Evolutionary conservation across 768 basidiomycete genomes (phyloP).

Genomic region (Polyporus arcularius): DNA sequence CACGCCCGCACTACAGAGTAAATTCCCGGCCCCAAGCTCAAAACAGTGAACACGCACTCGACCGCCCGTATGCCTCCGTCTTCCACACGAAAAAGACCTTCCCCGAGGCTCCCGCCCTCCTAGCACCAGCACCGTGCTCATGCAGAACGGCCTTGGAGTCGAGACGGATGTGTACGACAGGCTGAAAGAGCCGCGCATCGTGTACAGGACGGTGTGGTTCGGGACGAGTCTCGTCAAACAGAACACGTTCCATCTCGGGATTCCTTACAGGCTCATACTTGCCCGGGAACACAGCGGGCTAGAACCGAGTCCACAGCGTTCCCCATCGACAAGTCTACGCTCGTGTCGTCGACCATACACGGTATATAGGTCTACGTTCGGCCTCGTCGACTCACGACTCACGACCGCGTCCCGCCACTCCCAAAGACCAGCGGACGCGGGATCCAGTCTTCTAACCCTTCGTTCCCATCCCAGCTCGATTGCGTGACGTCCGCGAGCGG

Average conservation of each 20-base stretch:
- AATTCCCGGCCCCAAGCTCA: constrained; percentile 57
- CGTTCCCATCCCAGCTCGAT: constrained; percentile 58
- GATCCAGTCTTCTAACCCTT: constrained; percentile 59
- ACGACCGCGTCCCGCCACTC: too few species aligned
- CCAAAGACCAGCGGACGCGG: constrained; percentile 47
- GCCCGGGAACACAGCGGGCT: constrained; percentile 42
- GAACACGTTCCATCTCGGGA: constrained; percentile 44
- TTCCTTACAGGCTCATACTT: too few species aligned
- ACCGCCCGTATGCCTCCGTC: constrained; percentile 63
- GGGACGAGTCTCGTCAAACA: constrained; percentile 47
- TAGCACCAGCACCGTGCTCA: constrained; percentile 60
- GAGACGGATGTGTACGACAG: constrained; percentile 66
- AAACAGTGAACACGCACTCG: constrained; percentile 49
- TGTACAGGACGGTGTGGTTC: constrained; percentile 58
- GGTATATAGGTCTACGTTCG: too few species aligned
- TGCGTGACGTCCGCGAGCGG: constrained; percentile 48
- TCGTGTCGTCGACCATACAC: too few species aligned
- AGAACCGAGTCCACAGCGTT: constrained; percentile 49
- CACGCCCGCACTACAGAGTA: not conserved
- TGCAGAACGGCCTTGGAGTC: constrained; percentile 75
- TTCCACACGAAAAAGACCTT: constrained; percentile 70
- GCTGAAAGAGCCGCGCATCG: constrained; percentile 49
- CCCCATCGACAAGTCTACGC: not conserved
- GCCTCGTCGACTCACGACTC: too few species aligned
- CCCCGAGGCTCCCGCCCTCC: constrained; percentile 65